Evolutionary conservation across 73 alveolate species (phyloP).

Genomic region (Tetrahymena thermophila): DNA sequence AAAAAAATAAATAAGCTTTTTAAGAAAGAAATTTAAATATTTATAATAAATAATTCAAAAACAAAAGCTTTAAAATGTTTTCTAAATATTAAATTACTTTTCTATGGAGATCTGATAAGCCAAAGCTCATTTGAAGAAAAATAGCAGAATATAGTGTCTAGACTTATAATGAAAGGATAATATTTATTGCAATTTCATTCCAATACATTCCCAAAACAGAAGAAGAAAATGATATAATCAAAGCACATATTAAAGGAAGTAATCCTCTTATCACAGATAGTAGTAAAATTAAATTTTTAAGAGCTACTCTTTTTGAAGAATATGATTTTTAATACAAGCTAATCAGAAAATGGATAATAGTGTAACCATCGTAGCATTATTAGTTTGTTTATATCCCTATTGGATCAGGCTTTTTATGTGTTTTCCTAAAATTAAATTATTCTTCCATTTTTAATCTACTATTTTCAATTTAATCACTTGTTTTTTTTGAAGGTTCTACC

Average conservation of each 20-base stretch:
- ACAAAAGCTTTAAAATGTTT: no score
- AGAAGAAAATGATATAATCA: background rate
- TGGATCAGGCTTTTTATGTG: background rate
- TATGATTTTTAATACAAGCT: background rate
- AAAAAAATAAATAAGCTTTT: no score
- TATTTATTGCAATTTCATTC: background rate
- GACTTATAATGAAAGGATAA: background rate
- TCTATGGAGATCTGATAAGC: background rate
- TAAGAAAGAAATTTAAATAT: no score
- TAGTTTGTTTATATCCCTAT: background rate
- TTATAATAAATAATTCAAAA: no score
- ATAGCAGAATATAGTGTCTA: background rate
- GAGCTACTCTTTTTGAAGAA: background rate
- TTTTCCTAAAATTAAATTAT: background rate
- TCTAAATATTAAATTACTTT: no score
- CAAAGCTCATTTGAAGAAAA: background rate
- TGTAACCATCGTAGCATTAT: background rate
- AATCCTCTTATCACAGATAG: background rate
- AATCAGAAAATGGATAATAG: background rate
- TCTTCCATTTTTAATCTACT: background rate
- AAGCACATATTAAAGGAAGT: background rate
- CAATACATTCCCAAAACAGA: background rate
- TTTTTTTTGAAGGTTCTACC: background rate
- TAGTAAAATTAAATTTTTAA: background rate
- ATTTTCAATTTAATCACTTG: background rate